A percentile compares a stretch with the other conserved stretches of the same genome.
Conservation (phyloP, 768 basidiomycete genomes). For the Kwoniella heveanensis region DNA sequence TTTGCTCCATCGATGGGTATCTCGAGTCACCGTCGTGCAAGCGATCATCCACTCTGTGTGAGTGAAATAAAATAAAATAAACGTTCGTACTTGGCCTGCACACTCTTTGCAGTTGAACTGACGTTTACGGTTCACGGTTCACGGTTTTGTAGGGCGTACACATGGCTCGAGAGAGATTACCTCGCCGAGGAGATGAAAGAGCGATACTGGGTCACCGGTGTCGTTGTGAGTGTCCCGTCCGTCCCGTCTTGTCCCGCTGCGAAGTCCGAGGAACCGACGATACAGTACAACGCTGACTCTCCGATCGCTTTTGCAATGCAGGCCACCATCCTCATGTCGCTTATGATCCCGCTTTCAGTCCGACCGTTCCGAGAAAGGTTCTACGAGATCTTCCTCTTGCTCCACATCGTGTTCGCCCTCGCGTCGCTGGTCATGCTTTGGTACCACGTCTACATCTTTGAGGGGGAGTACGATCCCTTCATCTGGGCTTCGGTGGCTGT, state of each 20-base stretch:
- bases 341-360: conserved; percentile 37
- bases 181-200: conserved; percentile 19
- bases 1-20: conserved; percentile 38
- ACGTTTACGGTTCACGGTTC: not conserved
- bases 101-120: no score
- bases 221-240: conserved; percentile 34
- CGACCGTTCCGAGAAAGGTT: conserved; percentile 22
- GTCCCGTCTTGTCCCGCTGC: no score
- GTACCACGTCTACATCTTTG: conserved; percentile 35
- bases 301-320: no score
- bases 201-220: conserved; percentile 33
- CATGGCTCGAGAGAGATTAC: conserved; percentile 25
- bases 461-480: conserved; percentile 34
- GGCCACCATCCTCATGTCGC: conserved; percentile 32
- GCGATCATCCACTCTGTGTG: conserved; percentile 36
- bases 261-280: no score
- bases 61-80: no score
- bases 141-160: conserved; percentile 22
- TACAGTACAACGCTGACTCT: no score
- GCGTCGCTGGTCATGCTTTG: conserved; percentile 24
- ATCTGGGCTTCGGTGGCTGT: conserved; percentile 36
- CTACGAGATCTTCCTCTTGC: conserved; percentile 41
- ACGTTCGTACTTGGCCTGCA: no score
- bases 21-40: conserved; percentile 22
- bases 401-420: conserved; percentile 34